Percentiles rank a stretch among this genome's conserved stretches.
These are phyloP conservation scores for Aspergillus alliaceus DNA, from an alignment of 2,329 filamentous ascomycete genomes.

Conservation along the genomic window DNA sequence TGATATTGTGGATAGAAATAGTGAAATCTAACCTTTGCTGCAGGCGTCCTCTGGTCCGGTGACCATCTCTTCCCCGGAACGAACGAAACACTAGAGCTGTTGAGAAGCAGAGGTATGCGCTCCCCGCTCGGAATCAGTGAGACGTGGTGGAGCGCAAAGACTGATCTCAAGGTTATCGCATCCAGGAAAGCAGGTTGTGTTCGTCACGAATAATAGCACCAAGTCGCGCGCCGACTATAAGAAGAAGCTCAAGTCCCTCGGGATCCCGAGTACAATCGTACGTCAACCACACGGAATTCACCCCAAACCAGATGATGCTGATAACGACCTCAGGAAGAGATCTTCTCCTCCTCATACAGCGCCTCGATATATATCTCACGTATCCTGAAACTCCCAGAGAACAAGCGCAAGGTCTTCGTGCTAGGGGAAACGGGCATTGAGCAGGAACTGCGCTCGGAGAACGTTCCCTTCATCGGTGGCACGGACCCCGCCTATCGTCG, in stretches of 20 bases:
- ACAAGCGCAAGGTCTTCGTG: slow-evolving; percentile 91
- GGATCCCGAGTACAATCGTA: slow-evolving; percentile 72
- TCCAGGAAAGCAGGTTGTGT: slow-evolving; percentile 84
- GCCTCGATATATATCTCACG: slow-evolving; percentile 93
- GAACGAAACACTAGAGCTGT: slow-evolving; percentile 78
- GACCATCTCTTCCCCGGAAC: slow-evolving; percentile 84
- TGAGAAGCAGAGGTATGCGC: slow-evolving; percentile 71
- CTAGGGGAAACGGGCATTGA: slow-evolving; percentile 91
- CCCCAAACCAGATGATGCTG: not conserved
- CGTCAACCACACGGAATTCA: slow-evolving; percentile 13
- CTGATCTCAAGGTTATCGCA: not conserved
- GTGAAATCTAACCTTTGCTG: slow-evolving; percentile 38
- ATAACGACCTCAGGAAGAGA: slow-evolving; percentile 66
- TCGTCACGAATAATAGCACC: slow-evolving; percentile 98
- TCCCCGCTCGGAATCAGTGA: slow-evolving; percentile 4
- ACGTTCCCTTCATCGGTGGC: slow-evolving; percentile 78
- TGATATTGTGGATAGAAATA: slow-evolving; percentile 25
- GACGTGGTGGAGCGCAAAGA: not conserved
- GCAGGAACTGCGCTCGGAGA: slow-evolving; percentile 78
- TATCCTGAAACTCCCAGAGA: slow-evolving; percentile 75
- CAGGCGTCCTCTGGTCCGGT: slow-evolving; percentile 95
- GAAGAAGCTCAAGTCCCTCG: slow-evolving; percentile 80
- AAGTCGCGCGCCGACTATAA: slow-evolving; percentile 92
- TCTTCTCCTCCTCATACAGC: slow-evolving; percentile 95
- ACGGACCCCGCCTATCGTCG: slow-evolving; percentile 77